A percentile compares a stretch with the other conserved stretches of the same genome.
These are phyloP conservation scores for Turnera subulata DNA, from an alignment of 345 rosid genomes.

Conservation along the genomic window DNA sequence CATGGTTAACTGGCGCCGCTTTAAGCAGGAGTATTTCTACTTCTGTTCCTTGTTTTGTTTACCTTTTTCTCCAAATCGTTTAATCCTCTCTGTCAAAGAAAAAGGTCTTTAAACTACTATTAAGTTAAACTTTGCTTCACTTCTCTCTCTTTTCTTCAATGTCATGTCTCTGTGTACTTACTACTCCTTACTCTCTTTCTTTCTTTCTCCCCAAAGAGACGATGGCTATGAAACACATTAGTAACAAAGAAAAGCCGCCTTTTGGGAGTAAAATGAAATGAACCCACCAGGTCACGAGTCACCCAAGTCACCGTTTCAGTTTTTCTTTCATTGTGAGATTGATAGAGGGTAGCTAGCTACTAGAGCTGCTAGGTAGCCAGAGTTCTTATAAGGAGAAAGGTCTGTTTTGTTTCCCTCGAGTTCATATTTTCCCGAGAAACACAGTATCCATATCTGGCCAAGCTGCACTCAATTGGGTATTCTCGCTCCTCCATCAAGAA, in stretches of 20 bases:
- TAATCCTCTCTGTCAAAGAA: constrained; percentile 4
- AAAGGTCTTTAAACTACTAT: not conserved
- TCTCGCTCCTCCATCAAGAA: no score
- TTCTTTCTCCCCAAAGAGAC: not conserved
- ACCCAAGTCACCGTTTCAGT: constrained; percentile 16
- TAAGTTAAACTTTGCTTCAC: not conserved
- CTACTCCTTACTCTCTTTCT: not conserved
- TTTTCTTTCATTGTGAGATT: constrained; percentile 10
- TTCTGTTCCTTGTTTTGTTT: not conserved
- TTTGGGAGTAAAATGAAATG: constrained; percentile 17
- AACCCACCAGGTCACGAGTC: constrained; percentile 14
- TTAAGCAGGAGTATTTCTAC: no score
- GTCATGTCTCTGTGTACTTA: not conserved
- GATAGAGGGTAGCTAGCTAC: not conserved
- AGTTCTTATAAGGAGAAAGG: constrained; percentile 1
- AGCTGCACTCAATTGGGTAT: constrained; percentile 8
- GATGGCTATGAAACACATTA: constrained; percentile 14
- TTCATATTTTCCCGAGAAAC: constrained; percentile 3
- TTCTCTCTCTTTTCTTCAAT: not conserved
- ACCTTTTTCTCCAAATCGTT: constrained; percentile 5
- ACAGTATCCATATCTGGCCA: not conserved
- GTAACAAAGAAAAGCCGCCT: constrained; percentile 49
- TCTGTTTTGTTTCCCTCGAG: not conserved
- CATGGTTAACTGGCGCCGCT: constrained; percentile 24
- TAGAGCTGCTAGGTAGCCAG: no score